Evolutionary conservation across 2,329 filamentous ascomycete genomes (phyloP), one percentile per base, ranked within the genome.

Genomic region (Colletotrichum ledebouriae): DNA sequence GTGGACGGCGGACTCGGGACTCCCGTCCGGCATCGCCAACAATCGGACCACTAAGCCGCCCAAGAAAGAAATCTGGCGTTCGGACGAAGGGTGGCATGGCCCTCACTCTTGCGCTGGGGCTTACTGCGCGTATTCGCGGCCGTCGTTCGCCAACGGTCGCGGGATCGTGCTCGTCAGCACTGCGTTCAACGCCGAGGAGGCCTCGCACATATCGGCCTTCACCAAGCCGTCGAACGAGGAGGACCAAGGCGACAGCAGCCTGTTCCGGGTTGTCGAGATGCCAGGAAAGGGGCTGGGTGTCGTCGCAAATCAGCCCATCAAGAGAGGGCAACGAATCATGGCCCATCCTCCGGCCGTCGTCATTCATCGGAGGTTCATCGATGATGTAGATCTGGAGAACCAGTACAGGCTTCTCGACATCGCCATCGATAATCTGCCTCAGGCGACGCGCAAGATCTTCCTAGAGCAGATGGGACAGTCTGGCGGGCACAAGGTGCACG

Each of bases 141-240:
- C 72, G 2, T 70, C 67, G 3, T 82, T 82, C 55, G 79, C 78
- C 20, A 67, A 73, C 13, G 76, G 76, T 13, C 73, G 79, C 6
- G 81, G 81, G 42, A 77, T 82, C 63, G 77, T 79, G 2, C 68
- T 83, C 34, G 49, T 83, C 11, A 83, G 78, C 49, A 77, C 75
- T 1, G 68, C 76, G 0, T 68, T 71, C 25, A 67, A 55, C 20
- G 52, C 65, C 55, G 63, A 70, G 6, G 60, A 69, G 47, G 56
- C 68, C 1, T 68, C 65, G n/a, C 65, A 39, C 20, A 44, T 68
- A 5, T 20, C 53, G 3, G 65, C 65, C 2, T 65, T 68, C 6
- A 46, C 55, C 7, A 55, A 46, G 3, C 25, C 39, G 37, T 37
- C 55, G 4, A 17, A 42, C n/a, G 47, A 61, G 20, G 29, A 49